Evolutionary conservation across 108 stramenopile species (phyloP).

Genomic region (Chaetoceros tenuissimus): DNA sequence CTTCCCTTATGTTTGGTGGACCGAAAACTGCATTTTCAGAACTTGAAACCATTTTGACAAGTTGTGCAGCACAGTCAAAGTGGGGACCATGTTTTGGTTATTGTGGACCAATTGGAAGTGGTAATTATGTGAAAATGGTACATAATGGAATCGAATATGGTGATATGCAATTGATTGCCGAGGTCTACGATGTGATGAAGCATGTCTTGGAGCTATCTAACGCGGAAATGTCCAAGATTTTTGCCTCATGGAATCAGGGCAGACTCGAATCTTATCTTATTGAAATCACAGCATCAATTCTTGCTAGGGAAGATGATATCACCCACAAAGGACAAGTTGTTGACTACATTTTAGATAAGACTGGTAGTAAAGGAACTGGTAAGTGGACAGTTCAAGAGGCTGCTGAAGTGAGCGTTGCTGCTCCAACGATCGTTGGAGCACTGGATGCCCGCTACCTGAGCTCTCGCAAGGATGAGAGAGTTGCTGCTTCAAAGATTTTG

Average conservation of each 20-base stretch:
- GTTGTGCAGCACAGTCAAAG: constrained; percentile 48
- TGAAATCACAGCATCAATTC: constrained; percentile 77
- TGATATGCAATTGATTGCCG: constrained; percentile 84
- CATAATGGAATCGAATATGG: constrained; percentile 92
- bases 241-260: constrained; percentile 70
- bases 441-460: constrained; percentile 81
- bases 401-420: constrained; percentile 68
- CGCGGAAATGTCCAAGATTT: constrained; percentile 62
- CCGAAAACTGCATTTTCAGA: constrained; percentile 59
- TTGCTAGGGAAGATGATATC: constrained; percentile 64
- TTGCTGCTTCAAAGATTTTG: constrained; percentile 45
- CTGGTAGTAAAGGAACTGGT: constrained; percentile 85
- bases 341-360: constrained; percentile 73
- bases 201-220: constrained; percentile 53
- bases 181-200: constrained; percentile 74
- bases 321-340: constrained; percentile 45
- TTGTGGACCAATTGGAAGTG: constrained; percentile 60
- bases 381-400: constrained; percentile 86
- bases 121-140: constrained; percentile 73
- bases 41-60: constrained; percentile 55
- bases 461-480: constrained; percentile 68
- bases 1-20: constrained; percentile 82
- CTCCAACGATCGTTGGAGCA: constrained; percentile 76
- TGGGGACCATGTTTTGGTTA: constrained; percentile 69
- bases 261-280: constrained; percentile 64